These are phyloP conservation scores for Fragaria vesca DNA, from an alignment of 306 rosid species.

Conservation along the genomic window DNA sequence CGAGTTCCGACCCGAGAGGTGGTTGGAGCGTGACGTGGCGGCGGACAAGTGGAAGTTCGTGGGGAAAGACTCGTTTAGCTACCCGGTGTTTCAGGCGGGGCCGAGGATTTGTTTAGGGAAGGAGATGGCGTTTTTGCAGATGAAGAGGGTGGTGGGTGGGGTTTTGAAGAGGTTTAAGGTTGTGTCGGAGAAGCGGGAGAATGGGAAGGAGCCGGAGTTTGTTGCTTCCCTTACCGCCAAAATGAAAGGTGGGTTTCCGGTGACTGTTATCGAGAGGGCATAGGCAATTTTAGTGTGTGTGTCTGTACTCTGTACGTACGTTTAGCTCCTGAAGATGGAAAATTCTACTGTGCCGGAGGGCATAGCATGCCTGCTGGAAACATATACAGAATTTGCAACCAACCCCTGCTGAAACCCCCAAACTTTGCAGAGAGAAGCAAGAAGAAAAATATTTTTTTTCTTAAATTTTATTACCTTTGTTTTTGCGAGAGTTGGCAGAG, in stretches of 20 bases:
- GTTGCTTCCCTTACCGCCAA: slow-evolving; percentile 37
- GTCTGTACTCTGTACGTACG: too few species aligned
- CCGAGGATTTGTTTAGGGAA: slow-evolving; percentile 72
- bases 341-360: too few species aligned
- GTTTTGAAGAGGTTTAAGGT: slow-evolving; percentile 49
- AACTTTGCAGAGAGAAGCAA: too few species aligned
- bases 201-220: slow-evolving; percentile 39
- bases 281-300: too few species aligned
- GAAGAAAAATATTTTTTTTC: too few species aligned
- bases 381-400: too few species aligned
- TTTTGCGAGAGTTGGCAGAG: too few species aligned
- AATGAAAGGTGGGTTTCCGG: slow-evolving; percentile 68
- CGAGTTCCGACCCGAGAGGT: slow-evolving; percentile 60
- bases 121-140: slow-evolving; percentile 88
- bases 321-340: too few species aligned
- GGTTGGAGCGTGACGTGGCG: slow-evolving; percentile 38
- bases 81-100: slow-evolving; percentile 80
- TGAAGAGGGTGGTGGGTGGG: slow-evolving; percentile 62
- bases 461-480: too few species aligned
- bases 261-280: slow-evolving; percentile 38
- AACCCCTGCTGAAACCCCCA: too few species aligned
- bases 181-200: slow-evolving; percentile 28
- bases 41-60: slow-evolving; percentile 45
- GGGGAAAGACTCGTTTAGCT: slow-evolving; percentile 44
- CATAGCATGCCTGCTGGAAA: too few species aligned